Base-by-base conservation (phyloP, 768 basidiomycete species). In the Boletus vinaceobasis region DNA sequence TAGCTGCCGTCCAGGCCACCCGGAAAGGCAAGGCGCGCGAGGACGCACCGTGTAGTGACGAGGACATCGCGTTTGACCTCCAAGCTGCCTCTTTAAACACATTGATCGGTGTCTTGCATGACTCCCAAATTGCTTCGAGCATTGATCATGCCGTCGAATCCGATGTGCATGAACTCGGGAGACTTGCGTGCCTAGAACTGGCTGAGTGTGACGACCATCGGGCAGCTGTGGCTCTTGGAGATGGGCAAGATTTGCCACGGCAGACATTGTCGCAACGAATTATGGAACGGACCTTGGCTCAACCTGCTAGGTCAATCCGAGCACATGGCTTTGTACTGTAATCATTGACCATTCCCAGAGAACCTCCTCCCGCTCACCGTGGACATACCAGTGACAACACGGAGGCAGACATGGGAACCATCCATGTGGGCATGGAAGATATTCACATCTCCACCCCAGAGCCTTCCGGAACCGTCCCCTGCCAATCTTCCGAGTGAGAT, bases 1-100 rank as follows among this genome's bases (percentile, higher is more conserved):
- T 79, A 21, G 70, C 66, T 21, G 65, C 66, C 13, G 50, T 77
- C 17, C 70, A 73, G 15, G 57, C 67, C 21, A 43, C 59, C 0
- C 59, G 67, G 13, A 80, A 80, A 53, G 77, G 77, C 26, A 75
- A 75, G 46, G 50, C 62, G 3, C 68, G 71, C 23, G 65, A 63
- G 2, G 69, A 63, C 40, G 55, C 60, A 1, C 63, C 70, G 3
- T 63, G 65, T 7, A 66, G 72, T 0, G 81, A 85, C 59, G 74
- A 76, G 37, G 77, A 80, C 37, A 50, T 74, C 8, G 83, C 83
- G 0, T 65, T 79, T 8, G 68, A 71, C 36, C 39, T 78, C 1
- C 79, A 79, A 50, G 67, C 67, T 3, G 70, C 77, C 29, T 70
- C 73, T 15, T 49, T 78, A 6, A 53, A 66, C 7, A 56, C 60